These are phyloP conservation scores for Trichoderma afroharzianum DNA, from an alignment of 2,329 filamentous ascomycete genomes.

Conservation along the genomic window DNA sequence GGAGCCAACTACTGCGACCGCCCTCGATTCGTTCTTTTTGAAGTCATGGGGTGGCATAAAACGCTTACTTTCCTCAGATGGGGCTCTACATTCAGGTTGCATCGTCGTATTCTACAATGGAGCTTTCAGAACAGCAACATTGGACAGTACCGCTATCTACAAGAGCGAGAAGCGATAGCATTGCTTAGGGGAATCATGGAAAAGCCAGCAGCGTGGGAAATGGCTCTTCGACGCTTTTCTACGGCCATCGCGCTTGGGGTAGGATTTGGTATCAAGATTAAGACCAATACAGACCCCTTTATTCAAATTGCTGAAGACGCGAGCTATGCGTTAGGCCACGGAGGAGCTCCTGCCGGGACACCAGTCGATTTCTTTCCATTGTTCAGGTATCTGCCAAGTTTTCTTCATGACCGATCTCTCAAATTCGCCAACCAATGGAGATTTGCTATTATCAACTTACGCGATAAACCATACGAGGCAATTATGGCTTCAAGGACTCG, in stretches of 20 bases:
- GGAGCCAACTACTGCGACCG: conserved; percentile 44
- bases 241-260: conserved; percentile 41
- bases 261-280: conserved; percentile 41
- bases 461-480: conserved; percentile 42
- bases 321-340: conserved; percentile 28
- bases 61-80: conserved; percentile 44
- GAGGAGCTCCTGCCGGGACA: conserved; percentile 32
- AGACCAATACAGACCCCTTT: conserved; percentile 36
- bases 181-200: conserved; percentile 31
- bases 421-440: conserved; percentile 30
- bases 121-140: conserved; percentile 40
- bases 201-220: conserved; percentile 36
- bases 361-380: conserved; percentile 48
- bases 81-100: conserved; percentile 41
- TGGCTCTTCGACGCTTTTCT: conserved; percentile 35
- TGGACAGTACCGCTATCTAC: conserved; percentile 32
- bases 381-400: conserved; percentile 40
- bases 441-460: conserved; percentile 37
- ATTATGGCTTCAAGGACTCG: conserved; percentile 30
- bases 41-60: conserved; percentile 44
- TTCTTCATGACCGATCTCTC: conserved; percentile 31
- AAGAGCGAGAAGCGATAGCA: conserved; percentile 32
- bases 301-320: conserved; percentile 37
- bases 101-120: conserved; percentile 42
- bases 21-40: conserved; percentile 42